Evolutionary conservation across 2,329 filamentous ascomycete genomes (phyloP), one percentile per base, ranked within the genome.

Genomic region (Ophiostoma montium): DNA sequence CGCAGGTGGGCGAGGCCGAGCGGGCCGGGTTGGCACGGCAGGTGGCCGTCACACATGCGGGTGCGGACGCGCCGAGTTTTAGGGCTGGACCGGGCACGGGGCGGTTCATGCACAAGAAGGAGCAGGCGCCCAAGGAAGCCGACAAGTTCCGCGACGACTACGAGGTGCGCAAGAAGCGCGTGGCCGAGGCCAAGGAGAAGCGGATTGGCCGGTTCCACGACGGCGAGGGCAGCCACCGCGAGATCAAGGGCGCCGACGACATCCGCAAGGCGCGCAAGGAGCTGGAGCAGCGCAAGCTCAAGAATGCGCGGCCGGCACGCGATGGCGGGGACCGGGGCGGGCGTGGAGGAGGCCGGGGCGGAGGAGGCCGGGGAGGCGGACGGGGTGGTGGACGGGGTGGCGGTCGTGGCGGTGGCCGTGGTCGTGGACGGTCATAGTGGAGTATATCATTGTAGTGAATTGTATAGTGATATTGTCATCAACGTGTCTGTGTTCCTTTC

Each of bases 61-160:
- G 65, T 56, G 57, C 61, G 48, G 57, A 60, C 43, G 57, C 60
- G 11, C 46, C 46, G 19, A 38, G 27, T 27, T 47, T 47, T 35
- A 21, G 30, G 13, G 46, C 31, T n/a, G 56, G 56, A 30, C 52
- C 55, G 43, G 57, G 59, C 47, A 59, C 66, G 49, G 72, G 73
- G 3, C 73, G 81, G 54, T 95, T 84, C 71, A 86, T 84, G 70
- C 92, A 98, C 69, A 90, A 84, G 67, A 78, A 82, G 65, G 82
- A 92, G 62, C 81, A 77, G 67, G 88, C 88, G 50, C 92, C 94
- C 54, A 96, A 95, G 73, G 80, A 86, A 58, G 88, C 92, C 8
- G 92, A 98, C 70, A 90, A 85, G 68, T 90, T 77, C 65, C 76
- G 92, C 53, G 88, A 90, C 63, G 90, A 98, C 67, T 98, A 86